A percentile compares a stretch with the other conserved stretches of the same genome.
phyloP scores from a whole-genome alignment of 1,139 yeast species.

The Blastobotrys serpentis region DNA sequence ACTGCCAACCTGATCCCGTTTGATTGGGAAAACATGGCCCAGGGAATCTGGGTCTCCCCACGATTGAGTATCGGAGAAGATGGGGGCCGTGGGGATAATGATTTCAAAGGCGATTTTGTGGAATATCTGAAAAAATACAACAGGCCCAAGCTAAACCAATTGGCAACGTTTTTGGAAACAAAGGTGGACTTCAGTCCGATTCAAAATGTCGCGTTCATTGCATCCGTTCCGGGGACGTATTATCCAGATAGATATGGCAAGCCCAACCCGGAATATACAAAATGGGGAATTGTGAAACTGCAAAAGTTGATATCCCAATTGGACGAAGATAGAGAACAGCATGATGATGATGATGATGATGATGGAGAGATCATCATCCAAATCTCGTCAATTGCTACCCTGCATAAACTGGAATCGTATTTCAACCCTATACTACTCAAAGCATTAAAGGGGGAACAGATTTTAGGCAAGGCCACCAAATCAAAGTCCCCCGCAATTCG shows the following conservation, averaged over 20 bases:
- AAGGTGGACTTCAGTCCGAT: conserved; percentile 33
- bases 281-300: conserved; percentile 32
- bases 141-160: conserved; percentile 17
- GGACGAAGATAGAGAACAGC: background rate
- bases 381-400: conserved; percentile 35
- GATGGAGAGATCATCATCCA: conserved; percentile 29
- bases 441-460: conserved; percentile 25
- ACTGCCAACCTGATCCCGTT: conserved; percentile 38
- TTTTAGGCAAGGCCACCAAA: conserved; percentile 12
- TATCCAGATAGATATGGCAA: conserved; percentile 8
- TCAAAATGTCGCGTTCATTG: conserved; percentile 30
- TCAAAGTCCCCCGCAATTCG: conserved; percentile 12
- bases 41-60: conserved; percentile 37
- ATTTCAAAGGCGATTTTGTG: conserved; percentile 32
- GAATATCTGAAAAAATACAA: conserved; percentile 31
- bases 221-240: conserved; percentile 38
- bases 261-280: conserved; percentile 16
- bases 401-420: conserved; percentile 30
- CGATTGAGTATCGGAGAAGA: conserved; percentile 18
- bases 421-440: conserved; percentile 24
- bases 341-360: background rate
- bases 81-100: background rate
- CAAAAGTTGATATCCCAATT: conserved; percentile 22
- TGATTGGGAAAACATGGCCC: conserved; percentile 39
- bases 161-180: conserved; percentile 21